Percentiles rank a stretch among this genome's conserved stretches.
Evolutionary conservation across 768 basidiomycete genomes (phyloP).

Genomic region (Amanita brunnescens): DNA sequence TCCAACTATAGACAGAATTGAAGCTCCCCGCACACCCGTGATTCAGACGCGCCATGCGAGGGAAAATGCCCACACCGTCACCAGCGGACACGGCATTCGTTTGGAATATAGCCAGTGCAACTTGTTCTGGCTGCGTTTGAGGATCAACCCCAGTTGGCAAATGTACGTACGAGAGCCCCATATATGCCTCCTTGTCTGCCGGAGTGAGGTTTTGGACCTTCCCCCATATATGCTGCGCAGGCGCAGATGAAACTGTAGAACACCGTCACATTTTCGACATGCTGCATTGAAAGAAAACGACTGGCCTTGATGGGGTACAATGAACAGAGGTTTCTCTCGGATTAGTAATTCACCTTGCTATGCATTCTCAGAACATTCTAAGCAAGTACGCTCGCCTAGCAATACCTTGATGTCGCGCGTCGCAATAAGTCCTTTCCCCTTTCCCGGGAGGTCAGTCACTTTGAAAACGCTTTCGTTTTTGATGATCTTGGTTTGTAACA

Average conservation of each 20-base stretch:
- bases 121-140: constrained; percentile 27
- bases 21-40: constrained; percentile 63
- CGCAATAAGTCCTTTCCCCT: constrained; percentile 48
- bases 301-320: constrained; percentile 42
- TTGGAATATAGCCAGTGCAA: constrained; percentile 58
- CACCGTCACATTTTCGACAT: not conserved
- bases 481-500: not conserved
- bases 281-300: constrained; percentile 5
- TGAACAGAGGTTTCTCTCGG: constrained; percentile 45
- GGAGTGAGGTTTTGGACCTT: constrained; percentile 25
- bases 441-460: constrained; percentile 44
- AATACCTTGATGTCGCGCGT: constrained; percentile 39
- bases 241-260: constrained; percentile 33
- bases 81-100: constrained; percentile 58
- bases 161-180: constrained; percentile 49
- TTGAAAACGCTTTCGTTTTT: constrained; percentile 15
- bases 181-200: constrained; percentile 31
- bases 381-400: not conserved
- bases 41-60: constrained; percentile 57
- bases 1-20: constrained; percentile 57
- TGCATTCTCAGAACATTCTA: not conserved
- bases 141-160: constrained; percentile 34
- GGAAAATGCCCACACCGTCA: constrained; percentile 50
- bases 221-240: constrained; percentile 32
- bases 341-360: constrained; percentile 55